A percentile compares a stretch with the other conserved stretches of the same genome.
Conservation (phyloP, 805 yeast species). For the Myxozyma neglecta region DNA sequence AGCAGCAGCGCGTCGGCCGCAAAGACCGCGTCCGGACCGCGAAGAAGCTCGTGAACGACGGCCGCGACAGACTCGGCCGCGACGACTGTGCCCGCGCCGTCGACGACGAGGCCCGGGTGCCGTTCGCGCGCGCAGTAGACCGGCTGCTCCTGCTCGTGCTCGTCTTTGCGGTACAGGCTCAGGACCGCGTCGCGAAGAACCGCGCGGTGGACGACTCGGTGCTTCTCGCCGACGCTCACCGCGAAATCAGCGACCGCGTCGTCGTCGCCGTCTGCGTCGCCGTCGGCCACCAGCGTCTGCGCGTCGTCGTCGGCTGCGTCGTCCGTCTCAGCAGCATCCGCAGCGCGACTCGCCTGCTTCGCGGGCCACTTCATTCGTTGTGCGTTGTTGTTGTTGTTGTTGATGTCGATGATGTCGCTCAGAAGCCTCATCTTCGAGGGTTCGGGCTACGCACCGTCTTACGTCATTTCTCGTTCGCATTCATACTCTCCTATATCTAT, state of each 20-base stretch:
- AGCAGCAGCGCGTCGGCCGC: constrained; percentile 49
- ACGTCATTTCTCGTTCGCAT: too few species aligned
- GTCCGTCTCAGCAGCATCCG: constrained; percentile 4
- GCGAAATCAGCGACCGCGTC: background rate
- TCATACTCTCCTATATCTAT: too few species aligned
- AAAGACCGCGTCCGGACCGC: constrained; percentile 48
- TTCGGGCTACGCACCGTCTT: too few species aligned
- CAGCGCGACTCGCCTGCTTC: constrained; percentile 5
- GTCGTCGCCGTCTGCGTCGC: too few species aligned
- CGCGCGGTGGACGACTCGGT: too few species aligned
- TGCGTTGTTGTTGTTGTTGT: background rate
- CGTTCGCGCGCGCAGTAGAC: constrained; percentile 42
- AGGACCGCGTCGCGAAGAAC: too few species aligned
- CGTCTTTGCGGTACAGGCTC: too few species aligned
- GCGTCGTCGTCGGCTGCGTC: constrained; percentile 17
- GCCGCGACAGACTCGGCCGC: constrained; percentile 64
- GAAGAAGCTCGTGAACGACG: constrained; percentile 70
- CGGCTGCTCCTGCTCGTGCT: background rate
- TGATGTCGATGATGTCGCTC: background rate
- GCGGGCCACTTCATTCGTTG: constrained; percentile 17
- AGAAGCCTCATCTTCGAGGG: too few species aligned
- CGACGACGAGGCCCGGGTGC: constrained; percentile 61
- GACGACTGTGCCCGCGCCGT: constrained; percentile 48
- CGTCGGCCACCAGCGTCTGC: background rate
- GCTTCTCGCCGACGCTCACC: background rate